phyloP scores from a whole-genome alignment of 176 grass and related monocot genomes.

The Carex scoparia region DNA sequence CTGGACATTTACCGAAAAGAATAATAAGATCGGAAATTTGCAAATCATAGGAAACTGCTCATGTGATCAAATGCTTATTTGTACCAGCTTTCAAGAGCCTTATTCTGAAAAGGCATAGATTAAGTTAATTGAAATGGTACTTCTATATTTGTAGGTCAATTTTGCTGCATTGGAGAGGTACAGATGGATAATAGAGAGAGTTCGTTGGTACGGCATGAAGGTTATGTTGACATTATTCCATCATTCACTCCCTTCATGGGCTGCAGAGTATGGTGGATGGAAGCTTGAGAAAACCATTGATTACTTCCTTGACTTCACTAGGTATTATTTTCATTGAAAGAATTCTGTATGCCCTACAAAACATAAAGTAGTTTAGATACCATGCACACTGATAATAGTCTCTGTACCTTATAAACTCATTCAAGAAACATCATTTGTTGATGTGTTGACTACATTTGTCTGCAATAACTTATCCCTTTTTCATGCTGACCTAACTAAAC shows the following conservation, averaged over 20 bases:
- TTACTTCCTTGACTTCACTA: constrained; percentile 87
- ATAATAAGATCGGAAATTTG: background rate
- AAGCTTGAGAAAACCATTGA: constrained; percentile 81
- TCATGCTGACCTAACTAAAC: background rate
- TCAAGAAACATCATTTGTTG: background rate
- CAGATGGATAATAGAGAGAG: constrained; percentile 81
- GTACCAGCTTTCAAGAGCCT: background rate
- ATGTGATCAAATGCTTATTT: background rate
- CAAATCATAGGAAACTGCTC: background rate
- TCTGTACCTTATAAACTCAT: background rate
- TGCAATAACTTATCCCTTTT: background rate
- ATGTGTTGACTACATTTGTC: background rate
- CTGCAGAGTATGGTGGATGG: constrained; percentile 91
- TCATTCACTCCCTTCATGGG: constrained; percentile 96
- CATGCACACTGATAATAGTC: background rate
- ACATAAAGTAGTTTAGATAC: background rate
- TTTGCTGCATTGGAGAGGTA: constrained; percentile 90
- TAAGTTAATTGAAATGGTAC: constrained; percentile 14
- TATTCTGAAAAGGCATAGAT: constrained; percentile 7
- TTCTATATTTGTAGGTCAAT: constrained; percentile 60
- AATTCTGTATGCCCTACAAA: background rate
- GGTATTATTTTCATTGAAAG: constrained; percentile 29
- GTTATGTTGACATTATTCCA: constrained; percentile 95
- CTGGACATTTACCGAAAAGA: background rate
- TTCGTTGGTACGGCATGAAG: constrained; percentile 79